Conservation (phyloP, 1,139 yeast genomes). For the Nematodospora anomalae region DNA sequence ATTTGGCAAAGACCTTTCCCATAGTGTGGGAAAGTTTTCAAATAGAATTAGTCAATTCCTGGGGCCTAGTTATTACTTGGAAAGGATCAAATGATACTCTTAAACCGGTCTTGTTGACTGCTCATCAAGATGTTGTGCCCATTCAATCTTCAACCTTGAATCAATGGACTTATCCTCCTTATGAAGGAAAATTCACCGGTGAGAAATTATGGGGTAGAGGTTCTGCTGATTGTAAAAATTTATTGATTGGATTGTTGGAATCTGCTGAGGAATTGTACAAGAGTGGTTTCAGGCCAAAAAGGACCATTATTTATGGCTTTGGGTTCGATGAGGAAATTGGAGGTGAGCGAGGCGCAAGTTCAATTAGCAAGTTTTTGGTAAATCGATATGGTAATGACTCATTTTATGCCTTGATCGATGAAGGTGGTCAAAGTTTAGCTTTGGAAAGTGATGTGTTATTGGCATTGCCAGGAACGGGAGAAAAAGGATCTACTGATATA, state of each 20-base stretch:
- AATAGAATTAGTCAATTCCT: constrained; percentile 25
- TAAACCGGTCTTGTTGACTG: constrained; percentile 40
- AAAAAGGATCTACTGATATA: constrained; percentile 40
- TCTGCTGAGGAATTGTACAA: constrained; percentile 38
- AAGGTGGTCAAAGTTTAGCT: constrained; percentile 36
- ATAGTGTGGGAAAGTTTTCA: constrained; percentile 21
- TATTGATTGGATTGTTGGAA: constrained; percentile 43
- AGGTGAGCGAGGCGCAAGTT: constrained; percentile 32
- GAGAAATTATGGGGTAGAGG: constrained; percentile 48
- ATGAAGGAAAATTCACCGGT: constrained; percentile 43
- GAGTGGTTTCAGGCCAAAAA: constrained; percentile 33
- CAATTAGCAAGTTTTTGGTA: constrained; percentile 26
- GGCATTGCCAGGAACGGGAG: constrained; percentile 54
- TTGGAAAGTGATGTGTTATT: constrained; percentile 42
- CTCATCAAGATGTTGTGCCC: constrained; percentile 49
- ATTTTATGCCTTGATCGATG: constrained; percentile 40
- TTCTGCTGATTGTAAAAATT: constrained; percentile 45
- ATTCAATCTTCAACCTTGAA: constrained; percentile 32
- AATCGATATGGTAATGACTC: constrained; percentile 38
- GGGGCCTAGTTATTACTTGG: constrained; percentile 33
- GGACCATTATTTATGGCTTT: constrained; percentile 43
- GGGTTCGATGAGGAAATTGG: constrained; percentile 47
- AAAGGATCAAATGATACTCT: constrained; percentile 22
- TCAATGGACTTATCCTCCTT: constrained; percentile 46
- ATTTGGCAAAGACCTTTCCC: constrained; percentile 26